phyloP scores from a whole-genome alignment of 306 rosid species.

The Acacia confusa region DNA sequence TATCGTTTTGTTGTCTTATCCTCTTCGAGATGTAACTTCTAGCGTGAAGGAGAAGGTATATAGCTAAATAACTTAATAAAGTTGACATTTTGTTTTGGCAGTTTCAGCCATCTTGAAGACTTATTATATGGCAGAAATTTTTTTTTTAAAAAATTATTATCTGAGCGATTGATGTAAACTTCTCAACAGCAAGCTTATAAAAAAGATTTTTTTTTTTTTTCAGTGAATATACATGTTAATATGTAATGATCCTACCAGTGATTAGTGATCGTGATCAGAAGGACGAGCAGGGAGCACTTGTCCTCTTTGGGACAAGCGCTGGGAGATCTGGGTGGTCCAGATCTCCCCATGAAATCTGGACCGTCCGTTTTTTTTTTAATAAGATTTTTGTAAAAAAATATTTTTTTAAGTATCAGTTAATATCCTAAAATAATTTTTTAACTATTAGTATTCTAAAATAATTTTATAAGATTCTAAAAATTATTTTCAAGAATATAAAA shows the following conservation, averaged over 20 bases:
- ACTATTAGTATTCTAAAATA: too few relatives aligned
- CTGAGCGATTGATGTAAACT: slow-evolving; percentile 31
- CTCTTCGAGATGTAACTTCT: slow-evolving; percentile 29
- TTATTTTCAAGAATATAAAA: too few relatives aligned
- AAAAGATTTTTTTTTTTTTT: not conserved
- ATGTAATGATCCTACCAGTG: not conserved
- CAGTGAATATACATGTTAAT: not conserved
- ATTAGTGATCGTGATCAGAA: too few relatives aligned
- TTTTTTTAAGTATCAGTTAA: too few relatives aligned
- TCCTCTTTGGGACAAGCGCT: too few relatives aligned
- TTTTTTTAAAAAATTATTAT: slow-evolving; percentile 4
- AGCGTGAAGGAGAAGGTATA: slow-evolving; percentile 30
- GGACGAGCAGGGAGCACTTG: too few relatives aligned
- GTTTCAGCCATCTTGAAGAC: slow-evolving; percentile 37
- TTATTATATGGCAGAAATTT: slow-evolving; percentile 7
- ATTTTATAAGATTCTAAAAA: too few relatives aligned
- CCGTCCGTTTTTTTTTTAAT: too few relatives aligned
- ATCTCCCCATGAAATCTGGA: too few relatives aligned
- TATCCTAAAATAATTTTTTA: too few relatives aligned
- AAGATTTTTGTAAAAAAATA: too few relatives aligned
- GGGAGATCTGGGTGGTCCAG: too few relatives aligned
- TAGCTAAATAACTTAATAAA: slow-evolving; percentile 20
- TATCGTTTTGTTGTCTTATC: not conserved
- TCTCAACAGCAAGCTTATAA: slow-evolving; percentile 25
- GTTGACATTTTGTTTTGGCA: slow-evolving; percentile 32